These are phyloP conservation scores for Eimeria acervulina DNA, from an alignment of 169 alveolate species.

Conservation along the genomic window DNA sequence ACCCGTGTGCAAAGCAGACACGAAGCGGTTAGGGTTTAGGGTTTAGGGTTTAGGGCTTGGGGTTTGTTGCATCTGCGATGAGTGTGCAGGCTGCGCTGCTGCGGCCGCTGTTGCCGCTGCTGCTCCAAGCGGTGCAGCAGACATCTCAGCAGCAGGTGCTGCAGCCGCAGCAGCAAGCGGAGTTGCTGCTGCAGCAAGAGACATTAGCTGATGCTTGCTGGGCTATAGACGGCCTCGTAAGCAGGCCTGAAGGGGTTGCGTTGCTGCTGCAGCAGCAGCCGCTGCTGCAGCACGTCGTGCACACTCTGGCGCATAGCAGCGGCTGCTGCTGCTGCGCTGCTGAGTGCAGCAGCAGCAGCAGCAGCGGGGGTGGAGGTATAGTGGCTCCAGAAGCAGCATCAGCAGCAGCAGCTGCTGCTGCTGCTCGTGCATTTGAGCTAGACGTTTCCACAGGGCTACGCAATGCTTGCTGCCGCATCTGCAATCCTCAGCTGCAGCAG, in stretches of 20 bases:
- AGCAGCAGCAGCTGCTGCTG: neutral
- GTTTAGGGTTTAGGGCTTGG: neutral
- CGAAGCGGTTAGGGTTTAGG: neutral
- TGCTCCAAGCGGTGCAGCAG: neutral
- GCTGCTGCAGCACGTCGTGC: slow-evolving; percentile 62
- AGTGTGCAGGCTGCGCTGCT: slow-evolving; percentile 21
- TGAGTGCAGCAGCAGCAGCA: slow-evolving; percentile 13
- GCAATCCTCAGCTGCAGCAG: neutral
- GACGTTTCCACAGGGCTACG: slow-evolving; percentile 10
- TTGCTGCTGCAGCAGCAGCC: slow-evolving; percentile 57
- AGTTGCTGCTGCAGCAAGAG: slow-evolving; percentile 62
- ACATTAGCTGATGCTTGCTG: slow-evolving; percentile 61
- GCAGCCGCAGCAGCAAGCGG: slow-evolving; percentile 45
- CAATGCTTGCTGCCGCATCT: slow-evolving; percentile 45
- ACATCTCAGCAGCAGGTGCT: slow-evolving; percentile 62
- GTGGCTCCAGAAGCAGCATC: too few relatives aligned
- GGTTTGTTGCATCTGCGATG: neutral
- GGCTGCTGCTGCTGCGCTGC: slow-evolving; percentile 67
- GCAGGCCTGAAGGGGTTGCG: slow-evolving; percentile 55
- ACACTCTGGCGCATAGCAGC: slow-evolving; percentile 73
- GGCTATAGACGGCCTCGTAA: slow-evolving; percentile 78
- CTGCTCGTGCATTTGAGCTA: slow-evolving; percentile 35
- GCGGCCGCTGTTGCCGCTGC: slow-evolving; percentile 51
- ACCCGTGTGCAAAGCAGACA: neutral
- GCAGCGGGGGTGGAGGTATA: neutral